These are phyloP conservation scores for Agroathelia rolfsii DNA, from an alignment of 1,284 basidiomycete genomes.

Conservation along the genomic window DNA sequence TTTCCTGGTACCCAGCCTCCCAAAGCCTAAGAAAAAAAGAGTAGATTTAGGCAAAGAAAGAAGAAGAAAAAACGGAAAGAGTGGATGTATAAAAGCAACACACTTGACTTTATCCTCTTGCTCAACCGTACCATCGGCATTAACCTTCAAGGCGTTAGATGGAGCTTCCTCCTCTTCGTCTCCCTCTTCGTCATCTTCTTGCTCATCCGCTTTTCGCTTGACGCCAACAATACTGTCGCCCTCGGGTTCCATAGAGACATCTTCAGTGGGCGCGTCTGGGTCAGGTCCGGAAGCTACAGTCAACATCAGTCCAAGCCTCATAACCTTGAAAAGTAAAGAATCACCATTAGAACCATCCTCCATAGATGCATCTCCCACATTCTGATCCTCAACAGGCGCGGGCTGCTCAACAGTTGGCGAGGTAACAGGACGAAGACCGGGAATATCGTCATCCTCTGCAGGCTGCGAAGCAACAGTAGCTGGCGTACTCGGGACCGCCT, in stretches of 20 bases:
- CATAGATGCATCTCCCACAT: constrained; percentile 14
- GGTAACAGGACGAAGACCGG: constrained; percentile 17
- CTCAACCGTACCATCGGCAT: constrained; percentile 79
- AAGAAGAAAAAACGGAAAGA: constrained; percentile 6
- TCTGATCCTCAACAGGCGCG: not conserved
- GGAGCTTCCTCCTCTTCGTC: constrained; percentile 15
- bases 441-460: constrained; percentile 15
- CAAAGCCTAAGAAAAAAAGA: constrained; percentile 51
- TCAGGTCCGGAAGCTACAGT: constrained; percentile 21
- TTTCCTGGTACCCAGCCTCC: constrained; percentile 91
- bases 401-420: constrained; percentile 20
- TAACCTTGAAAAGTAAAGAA: too few species aligned
- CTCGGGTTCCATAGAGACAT: constrained; percentile 9
- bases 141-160: constrained; percentile 60
- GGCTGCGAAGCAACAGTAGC: constrained; percentile 8
- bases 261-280: too few species aligned
- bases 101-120: constrained; percentile 92
- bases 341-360: too few species aligned
- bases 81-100: constrained; percentile 19
- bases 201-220: constrained; percentile 6
- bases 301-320: constrained; percentile 29
- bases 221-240: not conserved
- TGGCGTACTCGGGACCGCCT: constrained; percentile 8
- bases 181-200: constrained; percentile 13
- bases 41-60: constrained; percentile 4